Evolutionary conservation across 345 rosid genomes (phyloP).

Genomic region (Eucalyptus coolabah): DNA sequence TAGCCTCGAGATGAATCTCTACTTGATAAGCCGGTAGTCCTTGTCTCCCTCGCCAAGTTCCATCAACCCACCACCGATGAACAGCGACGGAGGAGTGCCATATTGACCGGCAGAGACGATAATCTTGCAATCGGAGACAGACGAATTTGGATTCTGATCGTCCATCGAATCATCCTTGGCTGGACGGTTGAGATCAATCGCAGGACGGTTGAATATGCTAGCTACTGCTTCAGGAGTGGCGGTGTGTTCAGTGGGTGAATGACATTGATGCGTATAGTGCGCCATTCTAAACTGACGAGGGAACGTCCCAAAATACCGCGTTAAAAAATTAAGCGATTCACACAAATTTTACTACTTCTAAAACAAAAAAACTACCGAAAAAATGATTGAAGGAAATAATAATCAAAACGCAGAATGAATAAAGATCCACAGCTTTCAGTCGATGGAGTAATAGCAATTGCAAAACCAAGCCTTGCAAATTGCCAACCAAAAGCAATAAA

Average conservation of each 20-base stretch:
- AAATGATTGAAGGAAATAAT: neutral
- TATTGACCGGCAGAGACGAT: neutral
- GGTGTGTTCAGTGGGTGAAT: neutral
- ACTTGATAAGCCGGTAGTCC: constrained; percentile 26
- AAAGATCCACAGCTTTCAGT: neutral
- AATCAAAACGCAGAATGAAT: neutral
- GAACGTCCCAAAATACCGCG: neutral
- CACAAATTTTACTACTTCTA: neutral
- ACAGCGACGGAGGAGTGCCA: neutral
- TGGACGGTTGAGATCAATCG: neutral
- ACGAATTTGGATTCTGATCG: neutral
- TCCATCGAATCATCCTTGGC: neutral
- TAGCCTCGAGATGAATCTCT: constrained; percentile 25
- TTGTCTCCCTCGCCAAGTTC: constrained; percentile 33
- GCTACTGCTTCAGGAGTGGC: neutral
- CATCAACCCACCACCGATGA: constrained; percentile 9
- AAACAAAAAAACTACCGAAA: neutral
- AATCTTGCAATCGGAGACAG: constrained; percentile 51
- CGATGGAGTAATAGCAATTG: neutral
- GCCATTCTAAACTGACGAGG: neutral
- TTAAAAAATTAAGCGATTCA: neutral
- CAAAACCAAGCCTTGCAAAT: neutral
- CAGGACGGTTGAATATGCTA: neutral
- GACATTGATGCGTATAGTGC: neutral
- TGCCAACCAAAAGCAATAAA: neutral